phyloP scores from a whole-genome alignment of 495 filamentous ascomycete species.

The Daldinia bambusicola region DNA sequence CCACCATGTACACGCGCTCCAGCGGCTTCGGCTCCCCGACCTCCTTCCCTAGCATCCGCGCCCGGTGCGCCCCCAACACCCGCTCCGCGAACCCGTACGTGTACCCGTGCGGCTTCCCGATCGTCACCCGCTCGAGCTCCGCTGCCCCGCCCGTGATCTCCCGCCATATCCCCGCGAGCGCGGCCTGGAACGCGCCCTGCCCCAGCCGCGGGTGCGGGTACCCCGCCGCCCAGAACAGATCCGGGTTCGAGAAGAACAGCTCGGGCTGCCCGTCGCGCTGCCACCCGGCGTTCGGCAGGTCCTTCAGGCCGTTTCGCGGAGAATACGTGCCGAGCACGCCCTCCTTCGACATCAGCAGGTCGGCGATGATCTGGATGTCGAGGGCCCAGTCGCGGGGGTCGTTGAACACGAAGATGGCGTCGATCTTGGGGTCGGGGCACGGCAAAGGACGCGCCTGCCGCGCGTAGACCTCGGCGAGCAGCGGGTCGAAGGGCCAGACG shows the following conservation, averaged over 20 bases:
- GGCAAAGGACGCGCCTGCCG: constrained; percentile 71
- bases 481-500: constrained; percentile 82
- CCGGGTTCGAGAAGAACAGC: constrained; percentile 89
- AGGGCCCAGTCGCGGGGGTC: constrained; percentile 94
- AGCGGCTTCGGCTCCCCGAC: constrained; percentile 51
- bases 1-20: constrained; percentile 90
- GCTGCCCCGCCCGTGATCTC: constrained; percentile 73
- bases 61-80: constrained; percentile 70
- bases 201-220: constrained; percentile 90
- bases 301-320: constrained; percentile 55
- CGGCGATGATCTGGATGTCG: constrained; percentile 82
- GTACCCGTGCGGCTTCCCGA: constrained; percentile 81
- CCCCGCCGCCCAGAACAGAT: constrained; percentile 85
- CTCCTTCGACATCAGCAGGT: constrained; percentile 77
- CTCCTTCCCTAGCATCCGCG: constrained; percentile 27
- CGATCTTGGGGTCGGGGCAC: constrained; percentile 69
- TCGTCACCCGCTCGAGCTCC: constrained; percentile 70
- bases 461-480: constrained; percentile 69
- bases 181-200: constrained; percentile 89
- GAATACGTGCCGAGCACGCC: constrained; percentile 84
- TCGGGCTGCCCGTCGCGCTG: constrained; percentile 81
- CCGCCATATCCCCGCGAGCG: constrained; percentile 80
- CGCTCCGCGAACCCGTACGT: constrained; percentile 89
- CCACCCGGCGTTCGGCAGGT: constrained; percentile 75
- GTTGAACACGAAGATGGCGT: constrained; percentile 89